A percentile compares a stretch with the other conserved stretches of the same genome.
Conservation (phyloP, 176 grass and related monocot species). For the Musa acuminata region DNA sequence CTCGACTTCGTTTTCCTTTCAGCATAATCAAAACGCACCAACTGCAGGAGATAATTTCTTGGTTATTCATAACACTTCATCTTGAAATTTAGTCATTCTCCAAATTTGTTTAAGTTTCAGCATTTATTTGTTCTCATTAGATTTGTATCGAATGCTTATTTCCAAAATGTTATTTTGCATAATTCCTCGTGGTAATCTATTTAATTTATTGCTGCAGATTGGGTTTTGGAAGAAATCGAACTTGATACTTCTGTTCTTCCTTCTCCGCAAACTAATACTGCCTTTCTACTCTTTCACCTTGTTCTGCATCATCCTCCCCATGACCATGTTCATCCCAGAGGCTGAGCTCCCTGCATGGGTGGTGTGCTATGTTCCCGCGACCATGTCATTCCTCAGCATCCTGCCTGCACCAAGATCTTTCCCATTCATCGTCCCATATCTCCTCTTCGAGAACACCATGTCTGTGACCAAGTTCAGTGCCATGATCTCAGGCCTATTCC, state of each 20-base stretch:
- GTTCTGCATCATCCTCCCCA: conserved; percentile 13
- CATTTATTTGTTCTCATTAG: no score
- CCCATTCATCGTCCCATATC: conserved; percentile 12
- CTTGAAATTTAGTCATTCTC: no score
- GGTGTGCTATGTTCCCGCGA: conserved; percentile 10
- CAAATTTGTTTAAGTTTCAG: no score
- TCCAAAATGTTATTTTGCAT: neutral
- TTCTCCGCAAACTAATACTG: conserved; percentile 8
- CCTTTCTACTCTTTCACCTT: conserved; percentile 18
- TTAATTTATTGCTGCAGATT: conserved; percentile 2
- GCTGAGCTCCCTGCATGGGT: conserved; percentile 15
- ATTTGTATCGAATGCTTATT: neutral
- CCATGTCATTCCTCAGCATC: conserved; percentile 11
- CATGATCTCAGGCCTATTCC: conserved; percentile 15
- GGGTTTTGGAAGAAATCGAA: conserved; percentile 16
- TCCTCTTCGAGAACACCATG: conserved; percentile 16
- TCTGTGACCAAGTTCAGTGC: conserved; percentile 16
- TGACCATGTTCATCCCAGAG: conserved; percentile 11
- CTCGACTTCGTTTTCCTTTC: no score
- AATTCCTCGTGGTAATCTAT: neutral
- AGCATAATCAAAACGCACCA: no score
- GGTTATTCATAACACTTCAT: no score
- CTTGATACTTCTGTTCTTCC: conserved; percentile 13
- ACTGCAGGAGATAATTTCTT: no score
- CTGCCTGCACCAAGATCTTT: conserved; percentile 6